Base-by-base conservation (phyloP, 768 basidiomycete species). In the Termitomyces eurrhizus region DNA sequence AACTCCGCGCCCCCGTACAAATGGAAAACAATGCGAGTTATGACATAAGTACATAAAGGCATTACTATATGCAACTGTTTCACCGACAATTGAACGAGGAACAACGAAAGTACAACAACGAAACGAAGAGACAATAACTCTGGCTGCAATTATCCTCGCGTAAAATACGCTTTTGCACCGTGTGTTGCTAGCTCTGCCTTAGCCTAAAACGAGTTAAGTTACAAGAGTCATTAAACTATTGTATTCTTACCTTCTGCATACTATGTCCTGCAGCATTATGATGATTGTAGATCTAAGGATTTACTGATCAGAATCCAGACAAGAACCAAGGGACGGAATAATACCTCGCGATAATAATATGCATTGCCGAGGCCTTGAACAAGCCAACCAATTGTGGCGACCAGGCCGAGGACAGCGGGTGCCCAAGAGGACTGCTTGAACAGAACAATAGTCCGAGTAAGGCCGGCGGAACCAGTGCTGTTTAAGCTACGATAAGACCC, bases 381-480 rank as follows among this genome's bases (percentile, higher is more conserved):
- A 5, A 80, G 79, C 96, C 96, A 99, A 41, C 93, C 95, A 32
- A 87, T 80, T 11, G 92, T 92, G 11, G 95, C 83, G 49, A 98
- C 73, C 16, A 86, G 78, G 51, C 93, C 87, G 57, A 98, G 80
- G 57, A 96, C 79, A 57, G 86, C 97, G 21, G 95, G 89, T 36
- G 83, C 87, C 78, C 92, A 86, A 56, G 85, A 81, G 50, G 42
- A 44, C n/a, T 86, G 85, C 49, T 80, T 75, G 71, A 87, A 96
- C 80, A 90, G 85, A 61, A 86, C 80, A 65, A 98, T 92, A 50
- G 89, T 95, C 74, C 95, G 92, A 69, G 98, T 95, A 55, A 99
- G 80, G 16, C 97, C 96, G 32, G 94, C 95, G 50, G 94, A 93
- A 39, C 97, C 97, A 49, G 96, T 96, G 62, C 92, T 92, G 59